These are phyloP conservation scores for Exophiala bonariae DNA, from an alignment of 2,329 filamentous ascomycete species.

Conservation along the genomic window DNA sequence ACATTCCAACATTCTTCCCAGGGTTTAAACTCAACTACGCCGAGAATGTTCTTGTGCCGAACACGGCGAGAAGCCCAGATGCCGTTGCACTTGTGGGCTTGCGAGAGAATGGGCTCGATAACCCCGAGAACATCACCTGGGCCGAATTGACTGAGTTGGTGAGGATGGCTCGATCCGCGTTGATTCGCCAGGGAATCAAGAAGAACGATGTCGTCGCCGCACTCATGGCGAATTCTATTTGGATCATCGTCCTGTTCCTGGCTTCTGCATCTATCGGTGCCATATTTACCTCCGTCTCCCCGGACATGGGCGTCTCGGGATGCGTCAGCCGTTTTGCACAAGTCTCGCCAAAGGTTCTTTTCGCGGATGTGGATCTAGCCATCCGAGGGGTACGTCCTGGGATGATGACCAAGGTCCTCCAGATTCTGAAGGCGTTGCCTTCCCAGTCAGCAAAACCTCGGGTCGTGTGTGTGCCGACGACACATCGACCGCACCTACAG, in stretches of 20 bases:
- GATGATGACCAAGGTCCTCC: constrained; percentile 69
- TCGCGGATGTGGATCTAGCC: constrained; percentile 60
- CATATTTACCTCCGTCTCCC: constrained; percentile 46
- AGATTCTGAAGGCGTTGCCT: constrained; percentile 62
- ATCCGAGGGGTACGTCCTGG: constrained; percentile 78
- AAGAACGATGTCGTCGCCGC: constrained; percentile 41
- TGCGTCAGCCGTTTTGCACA: constrained; percentile 40
- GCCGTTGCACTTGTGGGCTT: constrained; percentile 41
- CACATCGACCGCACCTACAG: constrained; percentile 16
- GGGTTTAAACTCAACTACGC: constrained; percentile 40
- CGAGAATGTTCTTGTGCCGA: constrained; percentile 40
- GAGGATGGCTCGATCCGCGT: constrained; percentile 37
- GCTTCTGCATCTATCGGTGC: constrained; percentile 44
- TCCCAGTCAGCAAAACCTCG: constrained; percentile 16
- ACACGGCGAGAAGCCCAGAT: constrained; percentile 34
- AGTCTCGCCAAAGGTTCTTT: constrained; percentile 41
- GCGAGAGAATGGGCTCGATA: constrained; percentile 33
- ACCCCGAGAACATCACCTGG: constrained; percentile 41
- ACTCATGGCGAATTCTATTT: constrained; percentile 44
- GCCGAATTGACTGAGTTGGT: constrained; percentile 39
- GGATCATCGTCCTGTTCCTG: constrained; percentile 44
- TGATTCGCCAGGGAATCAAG: constrained; percentile 38
- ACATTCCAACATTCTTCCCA: constrained; percentile 41
- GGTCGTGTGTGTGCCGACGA: constrained; percentile 21
- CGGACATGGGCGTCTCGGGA: constrained; percentile 42